Evolutionary conservation across 306 rosid genomes (phyloP).

Genomic region (Quercus glauca): DNA sequence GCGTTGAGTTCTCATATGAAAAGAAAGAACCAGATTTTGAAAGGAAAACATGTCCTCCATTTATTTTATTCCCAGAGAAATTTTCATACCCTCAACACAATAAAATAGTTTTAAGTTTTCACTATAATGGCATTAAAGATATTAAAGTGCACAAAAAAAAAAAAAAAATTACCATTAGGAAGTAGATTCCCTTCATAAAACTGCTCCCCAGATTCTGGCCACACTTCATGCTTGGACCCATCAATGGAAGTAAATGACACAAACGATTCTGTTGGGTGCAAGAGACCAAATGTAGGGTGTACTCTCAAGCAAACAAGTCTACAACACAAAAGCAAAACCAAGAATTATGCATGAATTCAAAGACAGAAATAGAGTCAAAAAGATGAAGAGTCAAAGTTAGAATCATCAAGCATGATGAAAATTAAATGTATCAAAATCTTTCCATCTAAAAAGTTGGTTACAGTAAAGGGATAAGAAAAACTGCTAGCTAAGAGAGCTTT

Average conservation of each 20-base stretch:
- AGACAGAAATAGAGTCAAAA: not conserved
- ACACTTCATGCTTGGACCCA: constrained; percentile 73
- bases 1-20: too few species aligned
- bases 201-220: constrained; percentile 79
- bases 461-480: not conserved
- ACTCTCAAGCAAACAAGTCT: constrained; percentile 92
- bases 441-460: not conserved
- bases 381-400: not conserved
- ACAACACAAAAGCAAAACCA: constrained; percentile 21
- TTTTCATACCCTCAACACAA: not conserved
- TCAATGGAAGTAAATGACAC: constrained; percentile 73
- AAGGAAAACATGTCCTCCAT: too few species aligned
- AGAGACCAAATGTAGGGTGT: constrained; percentile 73
- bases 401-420: not conserved
- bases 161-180: constrained; percentile 62
- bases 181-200: constrained; percentile 58
- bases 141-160: not conserved
- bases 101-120: constrained; percentile 1
- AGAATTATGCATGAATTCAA: not conserved
- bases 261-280: constrained; percentile 77
- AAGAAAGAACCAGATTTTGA: too few species aligned
- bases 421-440: not conserved
- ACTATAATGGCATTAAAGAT: not conserved
- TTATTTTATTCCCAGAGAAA: not conserved
- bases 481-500: not conserved